These are phyloP conservation scores for Penicillium sp. DNA, from an alignment of 2,329 filamentous ascomycete species.

Conservation along the genomic window DNA sequence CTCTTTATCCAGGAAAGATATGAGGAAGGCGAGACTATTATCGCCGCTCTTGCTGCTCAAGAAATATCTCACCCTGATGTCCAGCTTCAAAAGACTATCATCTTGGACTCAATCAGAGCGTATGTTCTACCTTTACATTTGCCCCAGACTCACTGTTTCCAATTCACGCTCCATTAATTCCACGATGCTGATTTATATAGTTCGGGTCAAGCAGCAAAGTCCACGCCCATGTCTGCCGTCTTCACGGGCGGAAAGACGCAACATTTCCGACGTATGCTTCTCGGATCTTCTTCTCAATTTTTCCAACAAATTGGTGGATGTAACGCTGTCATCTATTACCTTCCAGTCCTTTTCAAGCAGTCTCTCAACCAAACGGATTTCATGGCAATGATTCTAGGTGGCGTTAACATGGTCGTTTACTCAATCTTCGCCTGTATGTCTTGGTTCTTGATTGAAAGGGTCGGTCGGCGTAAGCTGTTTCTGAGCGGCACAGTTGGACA, in stretches of 20 bases:
- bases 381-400: slow-evolving; percentile 49
- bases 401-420: slow-evolving; percentile 46
- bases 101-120: not conserved
- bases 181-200: not conserved
- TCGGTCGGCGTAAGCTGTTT: slow-evolving; percentile 36
- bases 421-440: slow-evolving; percentile 32
- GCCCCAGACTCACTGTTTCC: not conserved
- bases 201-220: not conserved
- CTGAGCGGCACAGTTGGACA: slow-evolving; percentile 27
- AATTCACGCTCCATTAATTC: not conserved
- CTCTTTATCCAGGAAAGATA: not conserved
- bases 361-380: slow-evolving; percentile 35
- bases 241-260: slow-evolving; percentile 31
- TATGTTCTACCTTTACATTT: not conserved
- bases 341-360: slow-evolving; percentile 45
- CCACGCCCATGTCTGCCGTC: slow-evolving; percentile 2
- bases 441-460: slow-evolving; percentile 43
- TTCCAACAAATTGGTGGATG: slow-evolving; percentile 49
- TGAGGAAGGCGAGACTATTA: not conserved
- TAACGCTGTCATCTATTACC: slow-evolving; percentile 49
- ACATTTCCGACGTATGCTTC: slow-evolving; percentile 30
- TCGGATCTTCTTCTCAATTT: slow-evolving; percentile 31
- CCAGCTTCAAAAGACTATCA: not conserved
- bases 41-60: not conserved
- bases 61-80: not conserved